phyloP scores from a whole-genome alignment of 2,329 filamentous ascomycete genomes.

The Colletotrichum horii region DNA sequence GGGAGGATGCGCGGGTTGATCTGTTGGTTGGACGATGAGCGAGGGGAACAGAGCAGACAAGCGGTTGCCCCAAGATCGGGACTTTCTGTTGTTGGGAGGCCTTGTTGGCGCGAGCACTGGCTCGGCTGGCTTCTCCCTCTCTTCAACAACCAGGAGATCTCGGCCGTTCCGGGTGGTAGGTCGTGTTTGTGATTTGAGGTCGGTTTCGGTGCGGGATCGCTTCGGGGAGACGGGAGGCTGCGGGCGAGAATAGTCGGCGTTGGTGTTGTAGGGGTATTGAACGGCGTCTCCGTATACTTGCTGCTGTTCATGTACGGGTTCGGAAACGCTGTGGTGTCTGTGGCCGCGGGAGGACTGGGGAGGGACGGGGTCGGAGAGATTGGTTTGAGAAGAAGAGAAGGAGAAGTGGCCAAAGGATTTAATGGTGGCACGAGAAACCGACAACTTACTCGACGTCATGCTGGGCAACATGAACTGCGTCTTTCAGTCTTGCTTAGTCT shows the following conservation, averaged over 20 bases:
- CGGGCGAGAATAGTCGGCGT: neutral
- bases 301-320: slow-evolving; percentile 3
- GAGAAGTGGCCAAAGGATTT: slow-evolving; percentile 38
- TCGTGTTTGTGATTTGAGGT: neutral
- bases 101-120: slow-evolving; percentile 20
- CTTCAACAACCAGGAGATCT: neutral
- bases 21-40: slow-evolving; percentile 39
- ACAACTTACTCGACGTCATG: slow-evolving; percentile 52
- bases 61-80: slow-evolving; percentile 40
- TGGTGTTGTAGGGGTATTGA: neutral
- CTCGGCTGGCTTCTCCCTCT: slow-evolving; percentile 17
- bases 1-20: slow-evolving; percentile 25
- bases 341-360: slow-evolving; percentile 12
- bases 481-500: slow-evolving; percentile 17
- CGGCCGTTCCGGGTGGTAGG: neutral
- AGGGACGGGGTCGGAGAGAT: slow-evolving; percentile 6
- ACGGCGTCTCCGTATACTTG: neutral
- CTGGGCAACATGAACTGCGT: slow-evolving; percentile 33
- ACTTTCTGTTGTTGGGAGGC: slow-evolving; percentile 30
- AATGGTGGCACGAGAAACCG: slow-evolving; percentile 34
- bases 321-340: slow-evolving; percentile 20
- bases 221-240: slow-evolving; percentile 14
- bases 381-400: slow-evolving; percentile 31
- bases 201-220: slow-evolving; percentile 16
- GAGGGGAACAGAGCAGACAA: slow-evolving; percentile 41